Conservation (phyloP, 1,284 basidiomycete species). For the Filobasidium uniguttulatum region DNA sequence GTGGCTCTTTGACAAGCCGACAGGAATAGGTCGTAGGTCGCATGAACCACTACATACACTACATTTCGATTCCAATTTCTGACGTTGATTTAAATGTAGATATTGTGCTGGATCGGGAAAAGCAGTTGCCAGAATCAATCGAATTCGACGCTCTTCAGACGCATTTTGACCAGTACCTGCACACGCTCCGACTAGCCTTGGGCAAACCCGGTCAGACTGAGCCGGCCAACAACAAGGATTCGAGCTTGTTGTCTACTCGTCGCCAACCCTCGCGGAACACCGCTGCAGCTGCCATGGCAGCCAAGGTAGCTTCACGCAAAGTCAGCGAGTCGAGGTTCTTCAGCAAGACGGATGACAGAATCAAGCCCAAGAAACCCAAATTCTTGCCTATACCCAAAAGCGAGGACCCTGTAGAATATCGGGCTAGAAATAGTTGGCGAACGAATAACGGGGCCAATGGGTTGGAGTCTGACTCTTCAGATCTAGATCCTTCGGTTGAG, state of each 20-base stretch:
- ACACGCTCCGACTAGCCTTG: background rate
- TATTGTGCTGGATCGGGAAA: constrained; percentile 74
- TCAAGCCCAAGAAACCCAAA: constrained; percentile 15
- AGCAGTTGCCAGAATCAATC: constrained; percentile 63
- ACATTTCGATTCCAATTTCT: background rate
- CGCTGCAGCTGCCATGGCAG: background rate
- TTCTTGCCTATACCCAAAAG: constrained; percentile 15
- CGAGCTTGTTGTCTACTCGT: no score
- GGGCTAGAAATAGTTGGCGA: constrained; percentile 25
- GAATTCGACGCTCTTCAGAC: constrained; percentile 88
- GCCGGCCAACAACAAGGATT: no score
- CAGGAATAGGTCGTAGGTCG: constrained; percentile 67
- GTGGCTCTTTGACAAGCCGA: constrained; percentile 72
- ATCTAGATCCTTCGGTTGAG: constrained; percentile 1
- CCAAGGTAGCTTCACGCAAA: background rate
- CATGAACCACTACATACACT: constrained; percentile 1
- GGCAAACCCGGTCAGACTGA: no score
- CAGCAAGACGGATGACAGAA: constrained; percentile 7
- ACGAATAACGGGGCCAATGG: constrained; percentile 10
- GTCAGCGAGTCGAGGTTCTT: constrained; percentile 4
- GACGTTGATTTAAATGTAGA: constrained; percentile 41
- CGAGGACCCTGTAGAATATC: constrained; percentile 30
- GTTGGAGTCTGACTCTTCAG: background rate
- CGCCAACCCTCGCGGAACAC: background rate
- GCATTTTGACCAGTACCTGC: constrained; percentile 72